Evolutionary conservation across 2,329 filamentous ascomycete species (phyloP), one percentile per base, ranked within the genome.

Genomic region (Fusarium camptoceras): DNA sequence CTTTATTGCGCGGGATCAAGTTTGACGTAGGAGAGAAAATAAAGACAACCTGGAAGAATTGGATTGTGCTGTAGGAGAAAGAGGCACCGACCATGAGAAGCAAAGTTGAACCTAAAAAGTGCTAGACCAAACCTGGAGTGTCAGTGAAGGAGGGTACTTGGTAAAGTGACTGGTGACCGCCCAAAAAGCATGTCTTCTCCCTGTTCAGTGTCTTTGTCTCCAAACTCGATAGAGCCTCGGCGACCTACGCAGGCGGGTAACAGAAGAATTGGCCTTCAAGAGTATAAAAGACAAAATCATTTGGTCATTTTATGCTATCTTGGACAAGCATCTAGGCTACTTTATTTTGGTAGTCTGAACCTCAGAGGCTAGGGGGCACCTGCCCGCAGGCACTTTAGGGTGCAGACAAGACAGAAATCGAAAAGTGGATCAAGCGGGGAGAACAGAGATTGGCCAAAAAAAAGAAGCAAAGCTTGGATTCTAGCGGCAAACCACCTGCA

Each of bases 401-500:
- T 53, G 50, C 41, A 44, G 48, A 50, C 30, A 43, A 42, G 24
- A 60, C 27, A 28, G 44, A 61, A 50, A 55, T 24, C 42, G 60
- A 42, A 31, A 30, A 56, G 61, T 39, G 55, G 66, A 43, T 6
- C 54, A 7, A 7, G 41, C 60, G 50, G 61, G 61, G 53, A 55
- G 60, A 25, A n/a, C 31, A 46, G 20, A 14, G 50, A 55, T 70
- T 59, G 61, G 63, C 30, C 42, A 12, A 42, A 55, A 42, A 42
- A 24, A 6, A 59, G 39, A 55, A 57, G 51, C 34, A 28, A 54
- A 44, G 50, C 50, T 54, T 55, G 48, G 27, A 50, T 66, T 72
- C 64, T 71, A 66, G 68, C 46, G 68, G 55, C 56, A 72, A 47
- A 44, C 46, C 25, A 54, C 55, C 68, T 71, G 68, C 68, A 71